These are phyloP conservation scores for Lentithecium fluviatile DNA, from an alignment of 495 filamentous ascomycete species.

Conservation along the genomic window DNA sequence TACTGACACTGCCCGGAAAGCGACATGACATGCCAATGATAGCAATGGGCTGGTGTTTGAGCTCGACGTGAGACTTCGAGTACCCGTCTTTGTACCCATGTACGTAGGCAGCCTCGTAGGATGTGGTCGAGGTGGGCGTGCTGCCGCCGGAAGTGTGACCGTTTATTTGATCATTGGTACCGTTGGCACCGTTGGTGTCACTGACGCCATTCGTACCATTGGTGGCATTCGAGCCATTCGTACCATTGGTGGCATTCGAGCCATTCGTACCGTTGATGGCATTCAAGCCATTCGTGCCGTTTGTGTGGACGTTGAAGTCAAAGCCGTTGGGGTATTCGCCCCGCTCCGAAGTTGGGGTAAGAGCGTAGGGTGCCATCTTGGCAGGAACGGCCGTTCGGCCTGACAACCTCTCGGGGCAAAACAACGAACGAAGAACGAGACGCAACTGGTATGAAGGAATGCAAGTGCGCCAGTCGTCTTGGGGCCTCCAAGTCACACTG, in stretches of 20 bases:
- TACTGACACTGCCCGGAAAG: slow-evolving; percentile 57
- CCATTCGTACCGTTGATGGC: not conserved
- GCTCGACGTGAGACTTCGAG: slow-evolving; percentile 41
- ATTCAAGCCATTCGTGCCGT: not conserved
- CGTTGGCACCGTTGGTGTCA: not conserved
- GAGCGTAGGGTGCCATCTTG: slow-evolving; percentile 8
- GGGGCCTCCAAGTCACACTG: no score
- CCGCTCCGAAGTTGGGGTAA: slow-evolving; percentile 6
- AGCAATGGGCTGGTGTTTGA: slow-evolving; percentile 54
- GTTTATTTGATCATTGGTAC: slow-evolving; percentile 16
- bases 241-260: slow-evolving; percentile 3
- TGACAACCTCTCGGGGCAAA: no score
- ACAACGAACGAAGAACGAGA: not conserved
- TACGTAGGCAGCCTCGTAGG: slow-evolving; percentile 38
- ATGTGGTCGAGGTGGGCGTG: slow-evolving; percentile 4
- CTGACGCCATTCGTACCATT: no score
- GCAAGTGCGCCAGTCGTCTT: no score
- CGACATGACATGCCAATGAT: slow-evolving; percentile 62
- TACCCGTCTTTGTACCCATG: slow-evolving; percentile 45
- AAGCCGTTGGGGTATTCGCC: slow-evolving; percentile 43
- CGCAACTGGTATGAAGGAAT: not conserved
- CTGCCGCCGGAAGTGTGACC: no score
- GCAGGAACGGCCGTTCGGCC: no score
- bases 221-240: no score
- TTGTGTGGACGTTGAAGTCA: slow-evolving; percentile 43